These are phyloP conservation scores for Corylus heterophylla DNA, from an alignment of 306 rosid genomes.

Conservation along the genomic window DNA sequence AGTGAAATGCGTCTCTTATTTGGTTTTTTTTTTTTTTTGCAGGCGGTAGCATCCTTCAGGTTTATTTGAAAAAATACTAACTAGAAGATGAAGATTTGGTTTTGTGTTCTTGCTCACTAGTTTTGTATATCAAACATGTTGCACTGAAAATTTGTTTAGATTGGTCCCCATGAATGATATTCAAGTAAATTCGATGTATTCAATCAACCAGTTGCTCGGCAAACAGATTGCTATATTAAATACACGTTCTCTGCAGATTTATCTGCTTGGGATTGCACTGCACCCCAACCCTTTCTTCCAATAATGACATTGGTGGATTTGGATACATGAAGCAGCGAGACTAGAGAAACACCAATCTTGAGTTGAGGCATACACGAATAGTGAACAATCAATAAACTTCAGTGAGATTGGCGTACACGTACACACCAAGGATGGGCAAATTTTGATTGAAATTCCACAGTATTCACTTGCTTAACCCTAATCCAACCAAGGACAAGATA, in stretches of 20 bases:
- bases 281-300: not conserved
- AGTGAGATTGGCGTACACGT: too few species aligned
- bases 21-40: constrained; percentile 34
- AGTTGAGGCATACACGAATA: not conserved
- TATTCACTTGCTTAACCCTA: too few species aligned
- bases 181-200: not conserved
- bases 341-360: not conserved
- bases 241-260: not conserved
- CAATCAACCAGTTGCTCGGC: not conserved
- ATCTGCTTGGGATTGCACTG: not conserved
- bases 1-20: constrained; percentile 11
- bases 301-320: not conserved
- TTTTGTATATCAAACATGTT: not conserved
- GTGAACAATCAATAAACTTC: not conserved
- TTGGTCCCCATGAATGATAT: not conserved
- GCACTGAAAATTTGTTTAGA: not conserved
- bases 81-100: not conserved
- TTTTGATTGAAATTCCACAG: too few species aligned
- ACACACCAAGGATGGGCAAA: too few species aligned
- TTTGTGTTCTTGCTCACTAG: not conserved
- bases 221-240: not conserved
- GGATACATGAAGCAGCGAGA: not conserved
- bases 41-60: constrained; percentile 73
- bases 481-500: too few species aligned
- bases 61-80: constrained; percentile 45